Percentiles rank a stretch among this genome's conserved stretches.
Conservation (phyloP, 352 stramenopile genomes). For the Phytophthora citricola region DNA sequence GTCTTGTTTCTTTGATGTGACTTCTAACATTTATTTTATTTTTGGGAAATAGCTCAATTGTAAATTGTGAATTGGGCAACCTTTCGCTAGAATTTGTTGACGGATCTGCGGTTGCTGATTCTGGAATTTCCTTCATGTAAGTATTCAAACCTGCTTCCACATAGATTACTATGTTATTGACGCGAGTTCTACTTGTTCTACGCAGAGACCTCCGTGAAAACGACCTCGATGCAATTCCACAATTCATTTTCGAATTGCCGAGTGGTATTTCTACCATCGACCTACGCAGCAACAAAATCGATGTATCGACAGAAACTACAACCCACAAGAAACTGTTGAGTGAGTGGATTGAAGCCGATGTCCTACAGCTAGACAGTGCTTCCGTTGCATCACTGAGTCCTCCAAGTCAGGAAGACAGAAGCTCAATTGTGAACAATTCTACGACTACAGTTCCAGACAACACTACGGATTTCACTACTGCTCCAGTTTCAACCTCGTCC, state of each 20-base stretch:
- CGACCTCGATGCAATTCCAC: conserved; percentile 24
- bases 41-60: conserved; percentile 37
- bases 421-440: conserved; percentile 1
- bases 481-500: background rate
- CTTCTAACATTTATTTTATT: background rate
- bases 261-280: conserved; percentile 42
- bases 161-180: background rate
- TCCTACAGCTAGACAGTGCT: conserved; percentile 47
- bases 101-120: conserved; percentile 27
- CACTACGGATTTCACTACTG: background rate
- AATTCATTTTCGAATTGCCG: conserved; percentile 17
- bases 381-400: conserved; percentile 3
- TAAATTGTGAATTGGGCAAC: conserved; percentile 46
- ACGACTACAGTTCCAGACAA: background rate
- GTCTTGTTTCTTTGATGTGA: background rate
- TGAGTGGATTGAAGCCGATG: conserved; percentile 39
- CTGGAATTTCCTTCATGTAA: conserved; percentile 39
- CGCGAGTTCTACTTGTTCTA: background rate
- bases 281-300: conserved; percentile 44
- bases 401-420: conserved; percentile 13
- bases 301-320: conserved; percentile 38
- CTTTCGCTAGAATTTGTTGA: conserved; percentile 54
- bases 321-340: conserved; percentile 35
- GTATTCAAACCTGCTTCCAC: background rate
- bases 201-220: conserved; percentile 60